Evolutionary conservation across 2,329 filamentous ascomycete species (phyloP).

Genomic region (Arthrobotrys megalospora): DNA sequence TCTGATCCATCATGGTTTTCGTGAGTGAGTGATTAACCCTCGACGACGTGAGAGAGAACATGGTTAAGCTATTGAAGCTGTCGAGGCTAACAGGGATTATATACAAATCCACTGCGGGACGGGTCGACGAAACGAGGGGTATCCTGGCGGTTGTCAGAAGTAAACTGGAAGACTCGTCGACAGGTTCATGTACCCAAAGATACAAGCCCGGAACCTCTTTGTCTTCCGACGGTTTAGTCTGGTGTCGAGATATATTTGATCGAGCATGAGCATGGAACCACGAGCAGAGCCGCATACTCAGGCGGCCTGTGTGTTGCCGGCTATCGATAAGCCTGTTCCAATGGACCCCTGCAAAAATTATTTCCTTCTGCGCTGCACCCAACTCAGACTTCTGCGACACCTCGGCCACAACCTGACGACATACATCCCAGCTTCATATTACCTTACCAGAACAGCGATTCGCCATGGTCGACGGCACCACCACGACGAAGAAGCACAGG

Average conservation of each 20-base stretch:
- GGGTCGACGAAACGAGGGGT: constrained; percentile 59
- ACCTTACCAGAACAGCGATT: neutral
- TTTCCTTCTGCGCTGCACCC: constrained; percentile 23
- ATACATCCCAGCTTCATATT: neutral
- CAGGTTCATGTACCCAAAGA: constrained; percentile 23
- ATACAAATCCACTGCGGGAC: constrained; percentile 59
- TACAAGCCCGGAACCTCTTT: constrained; percentile 5
- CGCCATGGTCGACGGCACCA: constrained; percentile 23
- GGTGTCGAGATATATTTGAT: neutral
- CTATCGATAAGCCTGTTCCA: constrained; percentile 54
- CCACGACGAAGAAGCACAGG: constrained; percentile 42
- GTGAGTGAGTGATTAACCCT: constrained; percentile 57
- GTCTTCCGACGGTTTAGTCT: neutral
- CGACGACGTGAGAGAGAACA: neutral
- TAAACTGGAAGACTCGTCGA: constrained; percentile 42
- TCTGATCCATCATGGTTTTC: constrained; percentile 41
- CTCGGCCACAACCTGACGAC: neutral
- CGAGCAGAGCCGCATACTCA: constrained; percentile 43
- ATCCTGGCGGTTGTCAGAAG: constrained; percentile 52
- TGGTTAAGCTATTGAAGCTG: constrained; percentile 11
- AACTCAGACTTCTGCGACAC: constrained; percentile 31
- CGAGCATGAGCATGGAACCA: neutral
- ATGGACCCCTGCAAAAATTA: constrained; percentile 60
- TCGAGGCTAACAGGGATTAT: constrained; percentile 52
- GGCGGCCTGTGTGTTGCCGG: constrained; percentile 36